Base-by-base conservation (phyloP, 768 basidiomycete genomes). In the Termitomyces eurrhizus region DNA sequence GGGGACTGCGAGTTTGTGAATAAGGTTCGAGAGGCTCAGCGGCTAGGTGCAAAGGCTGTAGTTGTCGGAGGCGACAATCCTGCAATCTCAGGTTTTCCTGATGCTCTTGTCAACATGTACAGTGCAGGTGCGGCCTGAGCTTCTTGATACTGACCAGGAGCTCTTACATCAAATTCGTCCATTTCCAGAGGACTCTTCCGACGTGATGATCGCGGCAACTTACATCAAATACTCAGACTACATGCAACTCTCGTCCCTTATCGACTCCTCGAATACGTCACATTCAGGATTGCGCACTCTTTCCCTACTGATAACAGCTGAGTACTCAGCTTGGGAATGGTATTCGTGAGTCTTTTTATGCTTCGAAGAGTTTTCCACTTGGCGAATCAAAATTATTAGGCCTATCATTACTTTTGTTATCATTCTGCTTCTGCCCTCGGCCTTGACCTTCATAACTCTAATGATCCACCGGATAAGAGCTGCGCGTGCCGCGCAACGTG, bases 211-310 rank as follows among this genome's bases (percentile, higher is more conserved):
- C 66, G 83, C 94, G 0, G 87, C 93, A 0, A 92, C 92, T 2
- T 98, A 93, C 73, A 92, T 98, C 73, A 90, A 84, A 54, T 90
- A 87, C 65, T 82, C 90, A 41, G 90, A 93, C 65, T 98, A 93
- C 72, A 72, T 79, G 57, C 78, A 84, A 50, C 79, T 98, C 32
- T 80, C 78, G 58, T 74, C 80, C n/a, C 77, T 95, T 59, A 90
- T 95, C 60, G 73, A 79, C 26, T 73, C 81, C 32, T 92, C 89
- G 41, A 92, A 92, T 60, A 89, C 89, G 3, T 89, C 90, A 24
- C 89, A 93, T 67, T 86, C 87, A 41, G 91, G 90, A 45, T 67
- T 92, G 52, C 82, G 78, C 46, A 93, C 92, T 0, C 80, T 93
- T 33, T 89, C 90, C 2, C 75, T 93, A 29, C 77, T 89, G 60